Evolutionary conservation across 2,329 filamentous ascomycete species (phyloP).

Genomic region (Beauveria medogensis): DNA sequence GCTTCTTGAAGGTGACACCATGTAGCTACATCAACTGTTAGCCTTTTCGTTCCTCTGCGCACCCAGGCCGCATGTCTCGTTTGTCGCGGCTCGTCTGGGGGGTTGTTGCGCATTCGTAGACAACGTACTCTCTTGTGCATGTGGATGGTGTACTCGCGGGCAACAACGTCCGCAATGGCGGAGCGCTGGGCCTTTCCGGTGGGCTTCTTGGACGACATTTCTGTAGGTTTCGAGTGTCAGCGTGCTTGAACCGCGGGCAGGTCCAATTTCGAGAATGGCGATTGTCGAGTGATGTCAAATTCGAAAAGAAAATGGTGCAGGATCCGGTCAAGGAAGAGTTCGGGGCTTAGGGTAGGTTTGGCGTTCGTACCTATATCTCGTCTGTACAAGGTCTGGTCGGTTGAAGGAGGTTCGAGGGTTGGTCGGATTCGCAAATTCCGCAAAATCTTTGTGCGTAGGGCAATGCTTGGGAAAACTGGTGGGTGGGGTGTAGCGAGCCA

Average conservation of each 20-base stretch:
- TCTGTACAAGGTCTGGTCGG: constrained; percentile 29
- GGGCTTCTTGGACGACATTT: constrained; percentile 37
- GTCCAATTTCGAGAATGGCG: neutral
- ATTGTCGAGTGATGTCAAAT: neutral
- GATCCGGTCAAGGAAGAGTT: neutral
- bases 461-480: constrained; percentile 26
- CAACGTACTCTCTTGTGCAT: constrained; percentile 77
- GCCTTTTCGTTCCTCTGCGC: neutral
- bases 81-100: neutral
- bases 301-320: neutral
- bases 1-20: constrained; percentile 99
- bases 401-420: constrained; percentile 26
- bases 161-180: constrained; percentile 97
- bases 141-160: constrained; percentile 99
- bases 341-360: constrained; percentile 16
- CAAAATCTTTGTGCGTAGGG: constrained; percentile 37
- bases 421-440: constrained; percentile 28
- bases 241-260: neutral
- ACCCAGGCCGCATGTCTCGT: neutral
- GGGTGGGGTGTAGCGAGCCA: constrained; percentile 29
- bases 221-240: constrained; percentile 15
- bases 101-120: neutral
- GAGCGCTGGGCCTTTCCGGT: constrained; percentile 55
- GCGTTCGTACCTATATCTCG: constrained; percentile 34
- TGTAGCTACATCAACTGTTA: constrained; percentile 59